Conservation (phyloP, 2,329 filamentous ascomycete genomes). For the Fusarium sp. region DNA sequence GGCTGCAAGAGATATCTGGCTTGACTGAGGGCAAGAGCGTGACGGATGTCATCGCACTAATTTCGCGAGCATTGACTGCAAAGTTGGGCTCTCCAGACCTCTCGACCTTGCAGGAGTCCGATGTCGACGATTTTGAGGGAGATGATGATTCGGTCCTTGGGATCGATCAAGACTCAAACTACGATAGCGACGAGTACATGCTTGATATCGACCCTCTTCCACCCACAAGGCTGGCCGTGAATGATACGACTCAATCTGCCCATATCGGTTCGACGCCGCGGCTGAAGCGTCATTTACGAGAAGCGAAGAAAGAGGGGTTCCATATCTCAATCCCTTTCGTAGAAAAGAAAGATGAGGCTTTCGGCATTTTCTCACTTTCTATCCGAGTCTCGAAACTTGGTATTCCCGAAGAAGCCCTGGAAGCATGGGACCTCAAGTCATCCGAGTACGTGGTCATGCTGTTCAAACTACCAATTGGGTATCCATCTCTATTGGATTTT, state of each 20-base stretch:
- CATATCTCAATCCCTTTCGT: conserved; percentile 74
- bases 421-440: conserved; percentile 80
- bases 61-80: conserved; percentile 33
- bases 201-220: conserved; percentile 38
- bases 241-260: not conserved
- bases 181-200: conserved; percentile 37
- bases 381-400: conserved; percentile 78
- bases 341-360: conserved; percentile 58
- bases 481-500: conserved; percentile 71
- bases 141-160: conserved; percentile 29
- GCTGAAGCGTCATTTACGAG: conserved; percentile 60
- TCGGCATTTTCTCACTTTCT: conserved; percentile 73
- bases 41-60: conserved; percentile 29
- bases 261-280: conserved; percentile 12
- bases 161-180: conserved; percentile 16
- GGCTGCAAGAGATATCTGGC: conserved; percentile 59
- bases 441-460: conserved; percentile 82
- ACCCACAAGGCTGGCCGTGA: not conserved
- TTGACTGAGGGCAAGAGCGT: conserved; percentile 53
- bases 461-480: conserved; percentile 74
- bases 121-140: not conserved
- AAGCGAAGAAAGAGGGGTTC: conserved; percentile 76
- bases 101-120: not conserved
- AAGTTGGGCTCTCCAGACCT: conserved; percentile 21
- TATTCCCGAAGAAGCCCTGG: conserved; percentile 80